These are phyloP conservation scores for Aquilaria agallochum DNA, from an alignment of 441 rosid species.

Conservation along the genomic window DNA sequence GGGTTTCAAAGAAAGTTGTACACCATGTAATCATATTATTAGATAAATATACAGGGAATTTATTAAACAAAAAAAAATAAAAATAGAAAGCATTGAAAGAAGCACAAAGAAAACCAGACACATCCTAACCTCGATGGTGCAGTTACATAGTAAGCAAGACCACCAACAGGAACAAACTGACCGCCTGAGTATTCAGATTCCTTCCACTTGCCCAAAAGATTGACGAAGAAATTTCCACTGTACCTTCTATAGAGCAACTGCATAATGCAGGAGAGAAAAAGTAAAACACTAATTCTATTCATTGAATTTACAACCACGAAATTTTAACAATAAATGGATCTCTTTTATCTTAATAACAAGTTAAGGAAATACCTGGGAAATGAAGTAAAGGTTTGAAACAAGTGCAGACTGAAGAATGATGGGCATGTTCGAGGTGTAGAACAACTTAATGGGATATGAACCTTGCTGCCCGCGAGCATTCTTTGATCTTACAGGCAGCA, in stretches of 20 bases:
- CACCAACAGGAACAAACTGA: constrained; percentile 41
- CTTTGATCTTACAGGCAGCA: constrained; percentile 71
- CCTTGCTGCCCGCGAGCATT: constrained; percentile 93
- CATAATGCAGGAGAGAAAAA: background rate
- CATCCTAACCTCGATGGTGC: constrained; percentile 59
- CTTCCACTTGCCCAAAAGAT: constrained; percentile 69
- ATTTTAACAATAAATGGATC: background rate
- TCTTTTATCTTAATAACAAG: background rate
- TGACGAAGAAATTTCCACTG: constrained; percentile 64
- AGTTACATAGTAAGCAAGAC: constrained; percentile 63
- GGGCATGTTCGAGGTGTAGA: constrained; percentile 84
- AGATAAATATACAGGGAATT: background rate
- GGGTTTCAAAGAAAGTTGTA: no score
- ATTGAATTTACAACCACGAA: background rate
- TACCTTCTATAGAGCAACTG: constrained; percentile 67
- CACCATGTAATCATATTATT: no score
- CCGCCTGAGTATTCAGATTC: constrained; percentile 49
- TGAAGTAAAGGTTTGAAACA: constrained; percentile 88
- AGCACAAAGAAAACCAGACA: constrained; percentile 1
- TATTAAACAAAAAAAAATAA: background rate
- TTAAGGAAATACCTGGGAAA: constrained; percentile 65
- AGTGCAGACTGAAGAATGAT: constrained; percentile 91
- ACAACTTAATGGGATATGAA: constrained; percentile 84
- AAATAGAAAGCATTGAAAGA: background rate
- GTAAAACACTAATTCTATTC: no score